Percentiles rank a stretch among this genome's conserved stretches.
phyloP scores from a whole-genome alignment of 805 yeast species.

The Myxozyma mucilagina region DNA sequence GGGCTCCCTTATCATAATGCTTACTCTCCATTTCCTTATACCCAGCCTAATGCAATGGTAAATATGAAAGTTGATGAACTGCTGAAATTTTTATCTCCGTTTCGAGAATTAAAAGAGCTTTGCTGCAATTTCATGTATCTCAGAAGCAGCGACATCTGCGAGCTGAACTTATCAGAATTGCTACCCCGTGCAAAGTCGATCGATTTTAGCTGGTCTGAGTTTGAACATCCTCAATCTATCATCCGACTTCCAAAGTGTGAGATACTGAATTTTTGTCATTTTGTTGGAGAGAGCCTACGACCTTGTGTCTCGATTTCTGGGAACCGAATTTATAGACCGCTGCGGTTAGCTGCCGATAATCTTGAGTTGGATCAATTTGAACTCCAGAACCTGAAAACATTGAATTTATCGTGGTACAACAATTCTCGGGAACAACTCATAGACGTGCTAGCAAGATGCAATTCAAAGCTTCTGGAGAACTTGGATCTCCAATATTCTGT shows the following conservation, averaged over 20 bases:
- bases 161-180: not conserved
- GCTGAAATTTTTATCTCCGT: not conserved
- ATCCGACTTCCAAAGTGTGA: not conserved
- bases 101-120: not conserved
- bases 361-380: not conserved
- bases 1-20: not conserved
- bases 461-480: not conserved
- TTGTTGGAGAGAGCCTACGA: slow-evolving; percentile 4
- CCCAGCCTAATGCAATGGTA: not conserved
- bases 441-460: slow-evolving; percentile 1
- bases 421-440: not conserved
- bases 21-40: not conserved
- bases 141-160: not conserved
- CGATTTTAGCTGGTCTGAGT: slow-evolving; percentile 3
- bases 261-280: not conserved
- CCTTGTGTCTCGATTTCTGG: not conserved
- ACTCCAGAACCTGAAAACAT: not conserved
- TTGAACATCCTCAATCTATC: not conserved
- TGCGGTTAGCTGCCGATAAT: not conserved
- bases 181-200: not conserved
- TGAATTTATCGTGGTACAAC: slow-evolving; percentile 1
- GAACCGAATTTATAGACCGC: not conserved
- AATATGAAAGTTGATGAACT: not conserved
- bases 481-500: not conserved
- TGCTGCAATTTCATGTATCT: not conserved